Conservation (phyloP, 805 yeast species). For the Kazachstania africana region DNA sequence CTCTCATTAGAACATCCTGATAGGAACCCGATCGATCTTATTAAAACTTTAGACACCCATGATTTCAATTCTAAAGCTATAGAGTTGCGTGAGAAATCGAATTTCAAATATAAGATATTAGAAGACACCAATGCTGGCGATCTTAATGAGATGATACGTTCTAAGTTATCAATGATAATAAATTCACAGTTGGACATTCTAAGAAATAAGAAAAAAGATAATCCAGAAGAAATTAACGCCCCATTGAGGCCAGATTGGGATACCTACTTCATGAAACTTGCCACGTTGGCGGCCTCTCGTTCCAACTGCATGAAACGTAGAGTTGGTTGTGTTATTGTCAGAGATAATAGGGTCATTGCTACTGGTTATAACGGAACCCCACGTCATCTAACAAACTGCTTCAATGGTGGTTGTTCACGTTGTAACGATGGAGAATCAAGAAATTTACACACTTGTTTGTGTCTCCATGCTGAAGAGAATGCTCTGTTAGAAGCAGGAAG, state of each 20-base stretch:
- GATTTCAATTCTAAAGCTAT: slow-evolving; percentile 12
- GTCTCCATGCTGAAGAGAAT: slow-evolving; percentile 95
- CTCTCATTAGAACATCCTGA: slow-evolving; percentile 14
- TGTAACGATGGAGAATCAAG: slow-evolving; percentile 71
- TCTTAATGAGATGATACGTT: slow-evolving; percentile 2
- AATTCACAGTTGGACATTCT: slow-evolving; percentile 8
- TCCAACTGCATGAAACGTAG: slow-evolving; percentile 95
- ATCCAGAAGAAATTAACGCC: slow-evolving; percentile 12
- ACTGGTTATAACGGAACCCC: slow-evolving; percentile 99
- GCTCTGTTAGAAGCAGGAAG: slow-evolving; percentile 91
- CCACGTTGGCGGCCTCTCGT: slow-evolving; percentile 84
- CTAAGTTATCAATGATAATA: slow-evolving; percentile 7
- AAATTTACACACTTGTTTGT: slow-evolving; percentile 70
- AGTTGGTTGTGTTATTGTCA: slow-evolving; percentile 91
- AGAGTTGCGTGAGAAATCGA: slow-evolving; percentile 15
- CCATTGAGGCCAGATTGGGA: slow-evolving; percentile 83
- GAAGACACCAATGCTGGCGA: background rate
- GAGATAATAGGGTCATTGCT: slow-evolving; percentile 76
- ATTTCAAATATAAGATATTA: slow-evolving; percentile 14
- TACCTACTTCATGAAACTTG: slow-evolving; percentile 85
- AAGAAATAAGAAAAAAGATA: slow-evolving; percentile 5
- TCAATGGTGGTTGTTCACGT: slow-evolving; percentile 88
- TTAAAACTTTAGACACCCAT: slow-evolving; percentile 21
- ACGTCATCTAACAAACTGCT: slow-evolving; percentile 74
- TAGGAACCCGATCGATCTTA: no score